phyloP scores from a whole-genome alignment of 2,329 filamentous ascomycete species.

The Pseudogymnoascus sp. region DNA sequence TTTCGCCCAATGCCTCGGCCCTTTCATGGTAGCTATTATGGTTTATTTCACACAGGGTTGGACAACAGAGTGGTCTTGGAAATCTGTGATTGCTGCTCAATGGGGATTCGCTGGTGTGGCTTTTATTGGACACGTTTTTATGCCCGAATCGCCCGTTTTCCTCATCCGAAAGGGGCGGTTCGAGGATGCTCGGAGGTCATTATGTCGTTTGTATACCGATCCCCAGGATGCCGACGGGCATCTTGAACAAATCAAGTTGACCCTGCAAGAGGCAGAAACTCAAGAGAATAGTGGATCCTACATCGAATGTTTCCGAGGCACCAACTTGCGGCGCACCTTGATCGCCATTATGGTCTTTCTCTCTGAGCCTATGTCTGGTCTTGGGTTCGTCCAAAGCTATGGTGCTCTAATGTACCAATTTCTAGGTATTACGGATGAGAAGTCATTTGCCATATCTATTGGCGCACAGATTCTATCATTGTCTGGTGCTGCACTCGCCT shows the following conservation, averaged over 20 bases:
- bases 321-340: conserved; percentile 18
- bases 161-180: neutral
- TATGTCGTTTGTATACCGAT: neutral
- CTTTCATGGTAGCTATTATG: conserved; percentile 38
- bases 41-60: conserved; percentile 36
- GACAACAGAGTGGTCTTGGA: conserved; percentile 36
- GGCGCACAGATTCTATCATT: conserved; percentile 12
- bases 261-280: conserved; percentile 20
- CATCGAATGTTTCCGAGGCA: conserved; percentile 20
- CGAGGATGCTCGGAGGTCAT: neutral
- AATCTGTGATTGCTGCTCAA: conserved; percentile 34
- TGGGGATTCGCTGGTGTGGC: conserved; percentile 35
- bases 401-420: conserved; percentile 27
- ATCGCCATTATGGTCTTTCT: conserved; percentile 20
- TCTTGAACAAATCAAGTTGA: conserved; percentile 19
- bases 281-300: conserved; percentile 12
- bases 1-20: conserved; percentile 41
- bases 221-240: conserved; percentile 12
- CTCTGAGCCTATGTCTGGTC: conserved; percentile 19
- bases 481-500: neutral
- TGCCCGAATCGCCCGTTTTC: neutral
- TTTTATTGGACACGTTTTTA: conserved; percentile 20
- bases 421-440: conserved; percentile 25
- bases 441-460: conserved; percentile 27
- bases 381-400: conserved; percentile 19